Conservation (phyloP, 148 eudicot genomes). For the Spergularia bocconei region DNA sequence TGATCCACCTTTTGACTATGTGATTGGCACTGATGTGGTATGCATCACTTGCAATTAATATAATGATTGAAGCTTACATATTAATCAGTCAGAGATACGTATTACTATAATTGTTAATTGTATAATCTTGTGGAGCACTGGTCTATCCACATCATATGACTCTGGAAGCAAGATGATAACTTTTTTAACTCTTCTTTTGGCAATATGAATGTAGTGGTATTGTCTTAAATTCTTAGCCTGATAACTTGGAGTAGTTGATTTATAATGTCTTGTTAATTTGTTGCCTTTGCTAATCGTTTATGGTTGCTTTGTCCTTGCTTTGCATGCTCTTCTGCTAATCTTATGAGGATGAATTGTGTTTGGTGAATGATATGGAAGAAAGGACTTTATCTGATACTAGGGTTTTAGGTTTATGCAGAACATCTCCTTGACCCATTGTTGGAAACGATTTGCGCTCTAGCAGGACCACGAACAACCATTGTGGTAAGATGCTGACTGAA, state of each 20-base stretch:
- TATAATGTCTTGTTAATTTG: not conserved
- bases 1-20: constrained; percentile 78
- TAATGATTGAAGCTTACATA: not conserved
- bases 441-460: constrained; percentile 70
- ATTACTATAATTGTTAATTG: not conserved
- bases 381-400: not conserved
- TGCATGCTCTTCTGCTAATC: not conserved
- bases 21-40: constrained; percentile 96
- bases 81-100: not conserved
- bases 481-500: constrained; percentile 46
- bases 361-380: not conserved
- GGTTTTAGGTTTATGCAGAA: constrained; percentile 80
- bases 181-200: not conserved
- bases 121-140: not conserved
- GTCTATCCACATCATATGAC: no score
- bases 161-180: not conserved
- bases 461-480: constrained; percentile 79
- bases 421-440: constrained; percentile 85
- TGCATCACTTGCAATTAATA: constrained; percentile 29
- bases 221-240: not conserved
- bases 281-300: not conserved
- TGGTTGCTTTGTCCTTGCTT: not conserved
- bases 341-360: not conserved
- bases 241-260: not conserved
- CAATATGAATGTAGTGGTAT: no score